Evolutionary conservation across 108 stramenopile genomes (phyloP), one percentile per base, ranked within the genome.

Genomic region (Nitzschia inconspicua): DNA sequence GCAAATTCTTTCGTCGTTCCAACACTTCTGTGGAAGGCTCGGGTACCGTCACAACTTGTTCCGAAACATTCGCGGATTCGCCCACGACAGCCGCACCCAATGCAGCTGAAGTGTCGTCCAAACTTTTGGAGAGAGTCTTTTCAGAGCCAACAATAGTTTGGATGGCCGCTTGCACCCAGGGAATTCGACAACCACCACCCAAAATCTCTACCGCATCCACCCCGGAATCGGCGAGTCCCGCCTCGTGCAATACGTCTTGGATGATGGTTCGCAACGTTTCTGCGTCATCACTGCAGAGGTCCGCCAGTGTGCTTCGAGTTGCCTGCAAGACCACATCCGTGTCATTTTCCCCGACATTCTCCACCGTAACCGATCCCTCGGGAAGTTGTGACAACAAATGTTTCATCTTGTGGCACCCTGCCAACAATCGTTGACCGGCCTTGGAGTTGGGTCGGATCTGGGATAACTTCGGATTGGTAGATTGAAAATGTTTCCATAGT

Each of bases 181-280:
- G 80, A 42, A 81, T 71, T 32, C 80, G 72, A 31, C 61, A 70
- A 22, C 80, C 80, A 36, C 80, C 80, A n/a, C 80, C 80, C 4
- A 69, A 47, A 26, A 77, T 47, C 64, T 81, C 80, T 9, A 81
- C 52, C 47, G 30, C 35, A 47, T 11, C 23, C 56, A 67, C 55
- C 31, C 14, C 36, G 20, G 59, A 10, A 10, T 20, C 25, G 1
- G 4, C 31, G 0, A 32, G 42, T 4, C 50, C 68, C 11, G 79
- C 62, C 46, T 64, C 31, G 0, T 54, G 52, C 36, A 77, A 23
- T 0, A 55, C 68, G 14, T 22, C 0, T 31, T 51, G 23, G 28
- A 81, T 65, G 68, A 81, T 43, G 7, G 14, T 13, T 29, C 42
- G 57, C 46, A 81, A 53, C 23, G 57, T 47, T 2, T 43, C 28